Conservation (phyloP, 768 basidiomycete genomes). For the Sarcodon aspratus region DNA sequence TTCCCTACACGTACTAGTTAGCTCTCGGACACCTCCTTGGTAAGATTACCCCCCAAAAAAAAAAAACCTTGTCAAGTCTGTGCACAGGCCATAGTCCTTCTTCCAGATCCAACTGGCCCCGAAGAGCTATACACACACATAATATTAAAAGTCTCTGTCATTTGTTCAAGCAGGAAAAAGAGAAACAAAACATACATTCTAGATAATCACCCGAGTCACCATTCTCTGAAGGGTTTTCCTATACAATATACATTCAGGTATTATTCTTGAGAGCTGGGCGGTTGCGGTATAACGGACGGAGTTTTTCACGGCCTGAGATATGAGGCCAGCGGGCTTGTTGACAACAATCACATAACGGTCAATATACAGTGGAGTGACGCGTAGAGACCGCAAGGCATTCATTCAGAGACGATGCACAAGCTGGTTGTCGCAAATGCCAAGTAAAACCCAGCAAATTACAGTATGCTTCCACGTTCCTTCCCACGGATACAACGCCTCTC, state of each 20-base stretch:
- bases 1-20: slow-evolving; percentile 26
- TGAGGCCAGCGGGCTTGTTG: slow-evolving; percentile 49
- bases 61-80: slow-evolving; percentile 52
- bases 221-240: too few species aligned
- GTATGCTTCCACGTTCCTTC: too few species aligned
- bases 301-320: slow-evolving; percentile 28
- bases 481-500: too few species aligned
- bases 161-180: not conserved
- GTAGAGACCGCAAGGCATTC: too few species aligned
- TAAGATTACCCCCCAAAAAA: not conserved
- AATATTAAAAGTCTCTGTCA: not conserved
- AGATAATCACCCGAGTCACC: too few species aligned
- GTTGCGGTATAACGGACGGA: not conserved
- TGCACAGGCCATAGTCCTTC: slow-evolving; percentile 41
- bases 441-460: too few species aligned
- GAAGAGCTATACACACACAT: slow-evolving; percentile 6
- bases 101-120: slow-evolving; percentile 19
- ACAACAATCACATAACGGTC: slow-evolving; percentile 43
- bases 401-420: too few species aligned
- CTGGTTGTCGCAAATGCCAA: too few species aligned
- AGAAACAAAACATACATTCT: too few species aligned
- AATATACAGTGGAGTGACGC: slow-evolving; percentile 26
- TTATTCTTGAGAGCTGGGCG: not conserved
- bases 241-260: slow-evolving; percentile 2
- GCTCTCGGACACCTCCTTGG: too few species aligned